Conservation (phyloP, 805 yeast genomes). For the Wickerhamomyces tratensis region DNA sequence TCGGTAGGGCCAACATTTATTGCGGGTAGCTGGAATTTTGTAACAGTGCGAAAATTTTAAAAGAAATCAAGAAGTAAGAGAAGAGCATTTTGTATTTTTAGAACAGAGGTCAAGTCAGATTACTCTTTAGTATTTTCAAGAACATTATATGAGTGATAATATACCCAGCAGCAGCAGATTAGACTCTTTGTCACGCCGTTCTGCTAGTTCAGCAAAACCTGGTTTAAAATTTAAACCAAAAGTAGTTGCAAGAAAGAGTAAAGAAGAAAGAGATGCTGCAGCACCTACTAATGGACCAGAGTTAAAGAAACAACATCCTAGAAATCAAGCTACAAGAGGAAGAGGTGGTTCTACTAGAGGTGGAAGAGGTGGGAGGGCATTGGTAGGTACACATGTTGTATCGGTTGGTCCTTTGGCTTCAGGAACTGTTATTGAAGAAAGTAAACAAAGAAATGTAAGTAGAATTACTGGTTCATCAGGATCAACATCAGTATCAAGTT, state of each 20-base stretch:
- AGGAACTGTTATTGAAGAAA: conserved; percentile 30
- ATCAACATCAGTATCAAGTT: conserved; percentile 27
- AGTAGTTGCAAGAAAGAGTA: conserved; percentile 72
- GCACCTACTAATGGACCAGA: conserved; percentile 35
- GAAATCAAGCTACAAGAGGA: conserved; percentile 6
- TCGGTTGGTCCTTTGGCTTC: conserved; percentile 68
- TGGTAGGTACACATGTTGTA: conserved; percentile 47
- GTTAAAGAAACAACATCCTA: conserved; percentile 1
- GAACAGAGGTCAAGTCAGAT: too few relatives aligned
- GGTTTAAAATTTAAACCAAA: conserved; percentile 77
- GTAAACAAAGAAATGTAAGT: conserved; percentile 2
- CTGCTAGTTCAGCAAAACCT: conserved; percentile 29
- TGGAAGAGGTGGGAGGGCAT: conserved; percentile 17
- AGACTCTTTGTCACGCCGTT: conserved; percentile 27
- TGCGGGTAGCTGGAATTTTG: too few relatives aligned
- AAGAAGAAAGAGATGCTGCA: conserved; percentile 73
- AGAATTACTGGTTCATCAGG: conserved; percentile 1
- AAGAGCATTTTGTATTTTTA: too few relatives aligned
- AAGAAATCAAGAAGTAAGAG: too few relatives aligned
- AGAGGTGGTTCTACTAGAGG: conserved; percentile 15
- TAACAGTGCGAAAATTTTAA: too few relatives aligned
- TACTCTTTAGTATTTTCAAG: too few relatives aligned
- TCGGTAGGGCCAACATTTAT: too few relatives aligned
- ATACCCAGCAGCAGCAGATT: conserved; percentile 19
- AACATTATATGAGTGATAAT: conserved; percentile 6